These are phyloP conservation scores for Metschnikowia koreensis DNA, from an alignment of 805 yeast species.

Conservation along the genomic window DNA sequence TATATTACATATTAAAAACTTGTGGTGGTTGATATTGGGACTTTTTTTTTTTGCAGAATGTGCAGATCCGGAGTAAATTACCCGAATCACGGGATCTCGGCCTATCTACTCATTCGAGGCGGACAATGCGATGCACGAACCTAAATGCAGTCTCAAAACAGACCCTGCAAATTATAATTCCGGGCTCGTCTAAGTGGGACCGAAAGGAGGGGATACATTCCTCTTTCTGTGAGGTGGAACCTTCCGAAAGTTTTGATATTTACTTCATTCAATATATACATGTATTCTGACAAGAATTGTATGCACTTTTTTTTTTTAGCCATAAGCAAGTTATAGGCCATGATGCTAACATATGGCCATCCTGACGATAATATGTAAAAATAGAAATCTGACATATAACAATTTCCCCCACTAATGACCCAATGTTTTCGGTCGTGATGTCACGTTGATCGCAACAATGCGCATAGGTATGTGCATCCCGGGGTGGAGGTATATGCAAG, in stretches of 20 bases:
- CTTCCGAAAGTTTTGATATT: too few relatives aligned
- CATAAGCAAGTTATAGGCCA: too few relatives aligned
- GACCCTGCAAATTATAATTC: not conserved
- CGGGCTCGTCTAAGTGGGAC: not conserved
- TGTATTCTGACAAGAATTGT: too few relatives aligned
- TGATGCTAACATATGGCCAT: too few relatives aligned
- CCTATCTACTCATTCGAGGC: slow-evolving; percentile 5
- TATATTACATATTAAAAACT: too few relatives aligned
- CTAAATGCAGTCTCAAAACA: slow-evolving; percentile 1
- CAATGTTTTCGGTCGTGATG: not conserved
- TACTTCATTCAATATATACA: too few relatives aligned
- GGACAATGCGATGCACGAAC: slow-evolving; percentile 2
- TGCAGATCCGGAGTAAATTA: slow-evolving; percentile 6
- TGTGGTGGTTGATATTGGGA: too few relatives aligned
- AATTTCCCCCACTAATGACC: too few relatives aligned
- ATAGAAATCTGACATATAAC: too few relatives aligned
- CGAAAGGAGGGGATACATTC: not conserved
- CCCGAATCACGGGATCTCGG: slow-evolving; percentile 6
- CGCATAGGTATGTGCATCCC: not conserved
- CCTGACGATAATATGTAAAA: too few relatives aligned
- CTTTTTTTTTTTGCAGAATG: not conserved
- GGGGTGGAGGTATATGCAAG: not conserved
- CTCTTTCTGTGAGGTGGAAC: too few relatives aligned
- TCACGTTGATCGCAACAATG: not conserved
- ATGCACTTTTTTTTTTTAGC: too few relatives aligned